phyloP scores from a whole-genome alignment of 2,329 filamentous ascomycete genomes.

The Aschersonia sp. region DNA sequence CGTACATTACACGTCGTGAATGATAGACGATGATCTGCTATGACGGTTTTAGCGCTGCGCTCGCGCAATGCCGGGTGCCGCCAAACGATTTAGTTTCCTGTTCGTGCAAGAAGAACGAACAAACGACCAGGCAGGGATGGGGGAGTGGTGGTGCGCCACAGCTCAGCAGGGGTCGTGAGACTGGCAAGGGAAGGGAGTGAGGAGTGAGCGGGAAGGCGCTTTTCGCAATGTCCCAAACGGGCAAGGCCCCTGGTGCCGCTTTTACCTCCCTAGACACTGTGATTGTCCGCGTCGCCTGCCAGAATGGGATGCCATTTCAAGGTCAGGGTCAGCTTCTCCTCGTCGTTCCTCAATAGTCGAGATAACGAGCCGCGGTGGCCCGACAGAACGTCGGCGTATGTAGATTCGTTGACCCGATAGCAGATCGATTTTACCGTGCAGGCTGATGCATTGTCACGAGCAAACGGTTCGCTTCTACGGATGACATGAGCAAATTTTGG shows the following conservation, averaged over 20 bases:
- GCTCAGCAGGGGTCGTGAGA: not conserved
- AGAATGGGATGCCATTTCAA: not conserved
- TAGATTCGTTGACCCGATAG: too few relatives aligned
- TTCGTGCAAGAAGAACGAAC: not conserved
- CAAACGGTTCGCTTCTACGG: too few relatives aligned
- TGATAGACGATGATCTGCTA: not conserved
- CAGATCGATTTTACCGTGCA: too few relatives aligned
- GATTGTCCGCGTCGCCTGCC: not conserved
- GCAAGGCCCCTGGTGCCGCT: not conserved
- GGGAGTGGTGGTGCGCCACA: slow-evolving; percentile 1
- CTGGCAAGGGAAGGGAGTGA: not conserved
- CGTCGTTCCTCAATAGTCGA: not conserved
- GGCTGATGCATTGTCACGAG: too few relatives aligned
- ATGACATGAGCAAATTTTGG: too few relatives aligned
- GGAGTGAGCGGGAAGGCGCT: not conserved
- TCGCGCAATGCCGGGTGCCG: not conserved
- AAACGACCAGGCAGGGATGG: not conserved
- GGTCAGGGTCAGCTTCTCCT: not conserved
- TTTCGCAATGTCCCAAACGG: not conserved
- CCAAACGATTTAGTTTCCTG: not conserved
- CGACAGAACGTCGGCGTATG: too few relatives aligned
- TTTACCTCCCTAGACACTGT: not conserved
- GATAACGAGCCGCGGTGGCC: not conserved
- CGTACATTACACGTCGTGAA: not conserved
- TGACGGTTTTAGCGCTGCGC: not conserved